Base-by-base conservation (phyloP, 2,329 filamentous ascomycete species). In the Aspergillus neoniger region DNA sequence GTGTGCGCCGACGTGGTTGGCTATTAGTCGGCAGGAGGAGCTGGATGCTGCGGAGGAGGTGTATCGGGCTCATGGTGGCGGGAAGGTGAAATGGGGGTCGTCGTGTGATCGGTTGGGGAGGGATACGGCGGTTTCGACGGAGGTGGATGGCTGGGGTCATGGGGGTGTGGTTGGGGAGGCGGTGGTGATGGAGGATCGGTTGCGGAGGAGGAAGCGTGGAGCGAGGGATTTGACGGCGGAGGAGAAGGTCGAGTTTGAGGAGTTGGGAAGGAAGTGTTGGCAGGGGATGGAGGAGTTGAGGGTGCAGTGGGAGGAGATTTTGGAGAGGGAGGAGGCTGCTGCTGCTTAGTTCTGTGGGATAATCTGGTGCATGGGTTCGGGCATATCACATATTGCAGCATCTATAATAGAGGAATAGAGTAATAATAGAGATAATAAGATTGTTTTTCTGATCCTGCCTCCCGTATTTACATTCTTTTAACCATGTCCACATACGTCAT, bases 61-160 rank as follows among this genome's bases (percentile, higher is more conserved):
- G 60, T 83, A 84, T 15, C 80, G 82, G 19, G 81, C 93, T 14
- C 85, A 91, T 54, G 80, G 75, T 2, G 82, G 81, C 48, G 83
- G 82, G 63, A 87, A 81, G 73, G 84, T 76, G 54, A 98, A 98
- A 79, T 98, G 94, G 94, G 94, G 94, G 2, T 90, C 89, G 30
- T 85, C 86, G n/a, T 84, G 84, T 8, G 84, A 88, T 65, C 74
- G 83, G 10, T 74, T 77, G 57, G 87, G 89, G 0, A 77, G 82
- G 19, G 83, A 85, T 61, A 79, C 83, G 41, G 85, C 91, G 5
- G 89, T 88, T 76, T 86, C 86, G 69, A 96, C 92, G 1, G 91
- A 96, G 75, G 88, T 96, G 3, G 87, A 91, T 47, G 91, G 92
- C 7, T 97, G 93, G 92, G 93, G 92, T 0, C 81, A 81, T 72